Evolutionary conservation across 176 grass and related monocot species (phyloP).

Genomic region (barley (Hordeum vulgare)): DNA sequence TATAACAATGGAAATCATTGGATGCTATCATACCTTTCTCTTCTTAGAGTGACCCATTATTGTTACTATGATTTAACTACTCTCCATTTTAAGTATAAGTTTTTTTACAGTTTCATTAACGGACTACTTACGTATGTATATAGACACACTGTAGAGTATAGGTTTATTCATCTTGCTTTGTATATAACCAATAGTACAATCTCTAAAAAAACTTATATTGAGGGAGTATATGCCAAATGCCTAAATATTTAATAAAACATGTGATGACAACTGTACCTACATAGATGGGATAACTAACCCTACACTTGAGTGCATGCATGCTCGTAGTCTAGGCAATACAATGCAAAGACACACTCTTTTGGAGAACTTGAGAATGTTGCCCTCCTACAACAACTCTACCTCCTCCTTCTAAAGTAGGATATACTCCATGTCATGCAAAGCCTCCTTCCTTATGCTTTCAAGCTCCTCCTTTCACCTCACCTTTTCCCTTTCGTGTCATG

Average conservation of each 20-base stretch:
- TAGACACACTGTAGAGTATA: no score
- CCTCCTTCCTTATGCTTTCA: background rate
- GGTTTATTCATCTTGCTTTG: no score
- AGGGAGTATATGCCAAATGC: background rate
- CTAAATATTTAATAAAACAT: background rate
- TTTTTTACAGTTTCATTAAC: no score
- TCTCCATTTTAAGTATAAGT: no score
- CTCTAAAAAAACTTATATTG: no score
- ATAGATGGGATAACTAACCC: conserved; percentile 8
- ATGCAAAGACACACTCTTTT: conserved; percentile 12
- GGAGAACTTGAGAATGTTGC: conserved; percentile 16
- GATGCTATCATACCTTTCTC: no score
- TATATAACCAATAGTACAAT: no score
- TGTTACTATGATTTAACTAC: no score
- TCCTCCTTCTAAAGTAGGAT: conserved; percentile 11
- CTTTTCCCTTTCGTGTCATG: background rate
- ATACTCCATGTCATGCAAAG: conserved; percentile 2
- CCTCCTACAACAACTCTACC: background rate
- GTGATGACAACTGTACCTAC: background rate
- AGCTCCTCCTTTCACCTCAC: conserved; percentile 18
- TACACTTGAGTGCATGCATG: conserved; percentile 22
- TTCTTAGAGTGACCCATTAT: no score
- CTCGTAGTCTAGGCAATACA: conserved; percentile 7
- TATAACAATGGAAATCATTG: background rate
- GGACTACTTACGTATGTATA: no score